A percentile compares a stretch with the other conserved stretches of the same genome.
These are phyloP conservation scores for Epichloe coenophiala DNA, from an alignment of 2,329 filamentous ascomycete species.

Conservation along the genomic window DNA sequence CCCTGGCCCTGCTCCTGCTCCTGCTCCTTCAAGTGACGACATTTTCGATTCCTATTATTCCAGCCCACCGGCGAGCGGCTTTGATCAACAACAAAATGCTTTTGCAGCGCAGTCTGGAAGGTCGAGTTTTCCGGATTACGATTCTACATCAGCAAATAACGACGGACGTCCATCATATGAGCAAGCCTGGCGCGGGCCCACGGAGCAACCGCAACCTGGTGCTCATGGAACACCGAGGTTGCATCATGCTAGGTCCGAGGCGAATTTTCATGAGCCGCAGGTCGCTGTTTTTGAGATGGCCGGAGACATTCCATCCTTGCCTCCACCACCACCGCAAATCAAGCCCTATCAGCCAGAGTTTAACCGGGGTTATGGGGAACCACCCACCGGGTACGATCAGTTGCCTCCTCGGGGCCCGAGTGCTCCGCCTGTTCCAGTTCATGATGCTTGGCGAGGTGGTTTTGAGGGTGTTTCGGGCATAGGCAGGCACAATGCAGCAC, in stretches of 20 bases:
- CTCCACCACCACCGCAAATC: conserved; percentile 29
- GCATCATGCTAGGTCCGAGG: conserved; percentile 52
- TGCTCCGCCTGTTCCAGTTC: conserved; percentile 15
- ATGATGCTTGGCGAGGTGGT: conserved; percentile 1
- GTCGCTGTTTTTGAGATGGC: conserved; percentile 64
- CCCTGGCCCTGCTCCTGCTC: background rate
- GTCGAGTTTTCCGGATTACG: conserved; percentile 27
- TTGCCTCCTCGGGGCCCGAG: conserved; percentile 18
- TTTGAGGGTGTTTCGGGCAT: background rate
- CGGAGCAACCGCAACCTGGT: conserved; percentile 32
- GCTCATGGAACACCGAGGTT: conserved; percentile 39
- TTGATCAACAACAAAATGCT: conserved; percentile 12
- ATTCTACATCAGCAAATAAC: conserved; percentile 21
- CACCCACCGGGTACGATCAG: conserved; percentile 14
- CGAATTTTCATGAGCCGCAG: conserved; percentile 49
- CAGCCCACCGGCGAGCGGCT: conserved; percentile 16
- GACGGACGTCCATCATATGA: conserved; percentile 33
- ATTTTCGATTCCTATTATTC: conserved; percentile 44
- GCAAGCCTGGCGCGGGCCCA: conserved; percentile 28
- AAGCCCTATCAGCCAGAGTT: conserved; percentile 15
- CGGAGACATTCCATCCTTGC: conserved; percentile 43
- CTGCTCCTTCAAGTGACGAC: conserved; percentile 30
- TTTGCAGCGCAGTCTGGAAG: conserved; percentile 10
- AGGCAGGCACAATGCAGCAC: conserved; percentile 11
- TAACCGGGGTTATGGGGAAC: conserved; percentile 12